Base-by-base conservation (phyloP, 1,284 basidiomycete species). In the Xerocomus amazonicus region DNA sequence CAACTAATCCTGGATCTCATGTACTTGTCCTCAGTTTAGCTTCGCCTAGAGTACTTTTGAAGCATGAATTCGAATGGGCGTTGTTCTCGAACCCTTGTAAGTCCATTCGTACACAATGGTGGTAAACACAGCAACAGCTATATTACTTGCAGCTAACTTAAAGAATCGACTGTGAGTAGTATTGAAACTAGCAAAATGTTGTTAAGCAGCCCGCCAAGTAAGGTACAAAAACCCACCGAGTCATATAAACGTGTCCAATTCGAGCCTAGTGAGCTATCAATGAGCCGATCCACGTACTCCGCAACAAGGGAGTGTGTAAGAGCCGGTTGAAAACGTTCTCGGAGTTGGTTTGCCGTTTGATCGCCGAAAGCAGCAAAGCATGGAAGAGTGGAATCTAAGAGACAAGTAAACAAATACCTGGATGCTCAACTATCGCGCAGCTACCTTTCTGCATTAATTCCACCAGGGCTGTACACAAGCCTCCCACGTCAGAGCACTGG, bases 401-500 rank as follows among this genome's bases (percentile, higher is more conserved):
- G 27, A 48, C 8, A n/a, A 17, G 34, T 59, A 32, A 62, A 43
- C 35, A 36, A 54, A 28, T 13, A 17, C 2, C 39, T 35, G 27
- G 0, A 13, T 45, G n/a, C n/a, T n/a, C 28, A 2, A 3, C 49
- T n/a, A 46, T 45, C 9, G 12, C 27, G 8, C 14, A n/a, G 71
- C 54, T 54, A 87, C 90, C 87, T 76, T 92, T 94, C 69, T 96
- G 92, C 95, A 97, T 97, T 41, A 97, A 73, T 66, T 98, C 95
- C 33, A 98, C 93, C 58, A 98, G 79, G 43, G 92, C 89, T 91
- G 49, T 12, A 40, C 13, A 19, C 43, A 19, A 49, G 13, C 37
- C 6, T n/a, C n/a, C 29, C 32, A 43, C 17, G 46, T 61, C n/a
- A 48, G 43, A 34, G 23, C 16, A 33, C 50, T 33, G 49, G 41